Conservation (phyloP, 2,329 filamentous ascomycete species). For the Diaporthe humulicola region DNA sequence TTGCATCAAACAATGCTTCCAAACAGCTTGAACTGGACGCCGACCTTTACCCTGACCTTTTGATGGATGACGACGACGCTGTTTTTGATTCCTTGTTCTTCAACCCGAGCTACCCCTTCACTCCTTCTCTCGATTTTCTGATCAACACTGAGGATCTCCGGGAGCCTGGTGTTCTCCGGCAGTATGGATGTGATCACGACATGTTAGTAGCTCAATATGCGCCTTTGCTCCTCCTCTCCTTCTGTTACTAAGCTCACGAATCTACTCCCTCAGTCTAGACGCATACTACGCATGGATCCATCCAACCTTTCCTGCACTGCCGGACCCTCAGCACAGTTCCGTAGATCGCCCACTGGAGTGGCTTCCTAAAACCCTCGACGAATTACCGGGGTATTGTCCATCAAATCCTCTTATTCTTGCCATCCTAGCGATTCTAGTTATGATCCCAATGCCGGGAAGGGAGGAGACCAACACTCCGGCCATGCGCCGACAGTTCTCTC, state of each 20-base stretch:
- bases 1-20: not conserved
- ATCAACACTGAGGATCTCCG: not conserved
- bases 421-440: not conserved
- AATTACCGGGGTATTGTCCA: not conserved
- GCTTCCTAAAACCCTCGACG: not conserved
- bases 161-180: not conserved
- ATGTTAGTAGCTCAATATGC: not conserved
- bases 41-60: not conserved
- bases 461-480: not conserved
- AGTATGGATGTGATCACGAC: slow-evolving; percentile 1
- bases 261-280: not conserved
- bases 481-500: not conserved
- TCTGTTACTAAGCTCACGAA: not conserved
- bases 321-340: not conserved
- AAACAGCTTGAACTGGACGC: not conserved
- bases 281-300: slow-evolving; percentile 1
- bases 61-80: not conserved
- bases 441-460: not conserved
- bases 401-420: not conserved
- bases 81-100: not conserved
- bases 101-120: not conserved
- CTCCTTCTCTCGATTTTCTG: not conserved
- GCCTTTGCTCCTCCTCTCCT: not conserved
- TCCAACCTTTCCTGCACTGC: not conserved
- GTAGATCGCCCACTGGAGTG: not conserved